Percentiles rank a stretch among this genome's conserved stretches.
Evolutionary conservation across 2,329 filamentous ascomycete species (phyloP).

Genomic region (Lecanicillium sp.): DNA sequence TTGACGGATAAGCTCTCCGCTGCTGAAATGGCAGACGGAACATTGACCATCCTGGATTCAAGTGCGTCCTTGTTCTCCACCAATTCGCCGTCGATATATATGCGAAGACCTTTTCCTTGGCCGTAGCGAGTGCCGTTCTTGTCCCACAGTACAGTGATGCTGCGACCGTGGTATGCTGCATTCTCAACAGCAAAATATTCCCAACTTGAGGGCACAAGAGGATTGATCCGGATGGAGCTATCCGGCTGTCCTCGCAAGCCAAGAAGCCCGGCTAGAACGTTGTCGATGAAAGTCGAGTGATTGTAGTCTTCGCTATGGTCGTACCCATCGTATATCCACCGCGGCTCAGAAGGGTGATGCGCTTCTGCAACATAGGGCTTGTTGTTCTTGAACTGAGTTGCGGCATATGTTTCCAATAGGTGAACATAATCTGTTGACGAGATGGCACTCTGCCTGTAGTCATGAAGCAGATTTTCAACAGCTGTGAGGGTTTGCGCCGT

Average conservation of each 20-base stretch:
- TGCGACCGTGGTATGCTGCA: constrained; percentile 36
- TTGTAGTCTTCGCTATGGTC: constrained; percentile 33
- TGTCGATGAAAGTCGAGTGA: constrained; percentile 39
- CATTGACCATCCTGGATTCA: constrained; percentile 14
- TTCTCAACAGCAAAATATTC: constrained; percentile 38
- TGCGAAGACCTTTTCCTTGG: constrained; percentile 27
- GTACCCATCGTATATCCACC: constrained; percentile 20
- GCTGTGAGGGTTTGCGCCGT: constrained; percentile 36
- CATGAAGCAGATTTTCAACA: constrained; percentile 28
- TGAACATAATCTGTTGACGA: constrained; percentile 32
- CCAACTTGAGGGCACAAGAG: constrained; percentile 32
- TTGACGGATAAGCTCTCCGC: constrained; percentile 22
- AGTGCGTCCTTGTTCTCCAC: constrained; percentile 17
- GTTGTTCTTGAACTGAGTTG: constrained; percentile 31
- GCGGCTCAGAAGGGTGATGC: constrained; percentile 30
- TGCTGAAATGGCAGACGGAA: constrained; percentile 15
- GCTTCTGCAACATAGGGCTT: constrained; percentile 39
- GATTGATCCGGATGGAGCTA: constrained; percentile 31
- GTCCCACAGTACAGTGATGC: constrained; percentile 36
- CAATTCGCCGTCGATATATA: constrained; percentile 30
- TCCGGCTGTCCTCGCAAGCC: constrained; percentile 34
- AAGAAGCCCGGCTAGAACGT: constrained; percentile 37
- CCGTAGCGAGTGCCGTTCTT: constrained; percentile 31
- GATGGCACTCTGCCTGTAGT: constrained; percentile 25
- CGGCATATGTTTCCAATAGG: constrained; percentile 32